Percentiles rank a stretch among this genome's conserved stretches.
phyloP scores from a whole-genome alignment of 108 stramenopile genomes.

The Nannochloropsis gaditana region DNA sequence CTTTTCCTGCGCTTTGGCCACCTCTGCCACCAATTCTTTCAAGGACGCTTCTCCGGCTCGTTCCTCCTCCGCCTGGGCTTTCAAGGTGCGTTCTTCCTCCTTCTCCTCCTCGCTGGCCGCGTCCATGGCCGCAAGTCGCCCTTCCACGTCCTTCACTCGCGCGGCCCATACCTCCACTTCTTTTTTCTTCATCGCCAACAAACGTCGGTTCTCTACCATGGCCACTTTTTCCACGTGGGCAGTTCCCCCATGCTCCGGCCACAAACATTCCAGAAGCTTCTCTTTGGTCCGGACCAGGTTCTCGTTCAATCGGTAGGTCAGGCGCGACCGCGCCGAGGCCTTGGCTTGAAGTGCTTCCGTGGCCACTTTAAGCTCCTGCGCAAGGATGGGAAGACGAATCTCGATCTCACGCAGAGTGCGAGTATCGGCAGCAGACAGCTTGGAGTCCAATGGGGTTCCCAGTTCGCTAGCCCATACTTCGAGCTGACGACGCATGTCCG shows the following conservation, averaged over 20 bases:
- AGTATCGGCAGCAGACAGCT: slow-evolving; percentile 63
- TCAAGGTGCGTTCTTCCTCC: slow-evolving; percentile 60
- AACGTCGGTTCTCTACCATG: background rate
- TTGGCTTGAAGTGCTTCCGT: background rate
- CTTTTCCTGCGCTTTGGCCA: slow-evolving; percentile 54
- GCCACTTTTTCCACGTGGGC: background rate
- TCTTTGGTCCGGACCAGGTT: slow-evolving; percentile 58
- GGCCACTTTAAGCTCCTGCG: background rate
- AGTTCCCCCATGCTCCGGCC: background rate
- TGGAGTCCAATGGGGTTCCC: slow-evolving; percentile 65
- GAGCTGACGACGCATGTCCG: background rate
- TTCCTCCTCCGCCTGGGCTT: slow-evolving; percentile 64
- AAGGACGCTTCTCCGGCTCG: background rate
- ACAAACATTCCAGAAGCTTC: slow-evolving; percentile 25
- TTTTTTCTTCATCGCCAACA: slow-evolving; percentile 25
- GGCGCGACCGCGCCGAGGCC: background rate
- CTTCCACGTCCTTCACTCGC: slow-evolving; percentile 54
- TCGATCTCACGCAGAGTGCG: background rate
- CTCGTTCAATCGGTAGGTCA: slow-evolving; percentile 30
- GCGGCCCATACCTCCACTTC: slow-evolving; percentile 48
- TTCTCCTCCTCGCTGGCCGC: slow-evolving; percentile 46
- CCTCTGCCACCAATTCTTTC: slow-evolving; percentile 1
- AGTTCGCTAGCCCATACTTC: slow-evolving; percentile 57
- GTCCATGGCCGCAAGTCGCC: slow-evolving; percentile 62
- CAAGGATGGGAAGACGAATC: background rate